These are phyloP conservation scores for Sporothrix humicola DNA, from an alignment of 2,329 filamentous ascomycete species.

Conservation along the genomic window DNA sequence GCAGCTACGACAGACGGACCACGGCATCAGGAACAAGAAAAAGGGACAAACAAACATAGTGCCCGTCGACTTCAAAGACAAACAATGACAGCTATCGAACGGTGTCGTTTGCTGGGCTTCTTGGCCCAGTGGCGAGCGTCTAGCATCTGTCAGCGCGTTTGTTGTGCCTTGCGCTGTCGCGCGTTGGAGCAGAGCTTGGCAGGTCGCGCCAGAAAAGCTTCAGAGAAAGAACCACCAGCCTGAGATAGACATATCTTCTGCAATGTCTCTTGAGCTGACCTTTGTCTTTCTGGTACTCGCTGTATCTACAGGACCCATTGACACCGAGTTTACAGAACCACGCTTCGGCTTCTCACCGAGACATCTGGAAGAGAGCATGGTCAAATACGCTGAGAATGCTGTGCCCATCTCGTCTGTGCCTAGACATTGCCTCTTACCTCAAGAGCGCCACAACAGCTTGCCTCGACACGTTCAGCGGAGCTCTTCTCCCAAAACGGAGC, in stretches of 20 bases:
- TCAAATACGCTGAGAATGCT: not conserved
- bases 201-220: not conserved
- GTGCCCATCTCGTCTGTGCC: not conserved
- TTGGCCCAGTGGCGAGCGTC: not conserved
- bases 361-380: not conserved
- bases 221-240: not conserved
- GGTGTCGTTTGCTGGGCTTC: too few species aligned
- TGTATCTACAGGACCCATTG: not conserved
- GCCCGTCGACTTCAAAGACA: not conserved
- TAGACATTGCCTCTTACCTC: too few species aligned
- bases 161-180: conserved; percentile 10
- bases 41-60: not conserved
- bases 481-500: not conserved
- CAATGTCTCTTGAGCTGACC: too few species aligned
- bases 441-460: not conserved
- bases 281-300: not conserved
- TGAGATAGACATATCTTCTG: not conserved
- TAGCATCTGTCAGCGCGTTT: conserved; percentile 12
- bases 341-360: not conserved
- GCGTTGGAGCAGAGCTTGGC: conserved; percentile 11
- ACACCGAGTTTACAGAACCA: not conserved
- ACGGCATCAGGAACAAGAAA: conserved; percentile 8
- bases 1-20: not conserved
- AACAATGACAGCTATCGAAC: not conserved
- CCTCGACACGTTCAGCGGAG: not conserved